Base-by-base conservation (phyloP, 2,329 filamentous ascomycete species). In the Teratosphaeria pseudoeucalypti region DNA sequence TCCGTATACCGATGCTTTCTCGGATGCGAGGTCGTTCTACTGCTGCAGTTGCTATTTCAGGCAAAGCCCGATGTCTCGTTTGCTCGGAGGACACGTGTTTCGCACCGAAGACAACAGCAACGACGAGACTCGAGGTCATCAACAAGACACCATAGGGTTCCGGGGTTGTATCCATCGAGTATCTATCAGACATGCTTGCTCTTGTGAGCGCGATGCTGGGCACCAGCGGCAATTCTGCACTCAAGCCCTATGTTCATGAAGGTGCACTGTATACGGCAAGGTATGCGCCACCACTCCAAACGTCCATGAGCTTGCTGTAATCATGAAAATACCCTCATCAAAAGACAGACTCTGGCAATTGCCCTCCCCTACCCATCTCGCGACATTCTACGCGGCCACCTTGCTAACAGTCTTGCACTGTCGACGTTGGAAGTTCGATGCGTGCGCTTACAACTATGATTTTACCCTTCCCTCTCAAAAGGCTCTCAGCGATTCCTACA, bases 401-500 rank as follows among this genome's bases (percentile, higher is more conserved):
- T 6, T 49, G n/a, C 43, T 49, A 19, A 49, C 43, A 49, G 6
- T 19, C 16, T 10, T 49, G 16, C 43, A 23, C 9, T 49, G 19
- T 23, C 43, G 43, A 23, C 16, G 19, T 10, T 49, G 5, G 7
- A 23, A 6, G 6, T 23, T 49, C n/a, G 43, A n/a, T 26, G 19
- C n/a, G 43, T 49, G 16, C 9, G 43, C 43, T 49, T n/a, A 19
- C n/a, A 19, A 5, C 19, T 6, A 19, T 3, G 3, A 49, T 6
- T 19, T 10, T n/a, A 23, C 6, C 16, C 7, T 10, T 19, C 16
- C 6, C 9, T 10, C 43, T 49, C n/a, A 49, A n/a, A 23, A 49
- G 43, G 16, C 11, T 10, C n/a, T n/a, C 43, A 49, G 9, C 19
- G 82, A 85, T 62, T 79, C 80, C 0, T 79, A 78, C 66, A 80